Evolutionary conservation across 2,329 filamentous ascomycete genomes (phyloP).

Genomic region (Penicillium corylophilum): DNA sequence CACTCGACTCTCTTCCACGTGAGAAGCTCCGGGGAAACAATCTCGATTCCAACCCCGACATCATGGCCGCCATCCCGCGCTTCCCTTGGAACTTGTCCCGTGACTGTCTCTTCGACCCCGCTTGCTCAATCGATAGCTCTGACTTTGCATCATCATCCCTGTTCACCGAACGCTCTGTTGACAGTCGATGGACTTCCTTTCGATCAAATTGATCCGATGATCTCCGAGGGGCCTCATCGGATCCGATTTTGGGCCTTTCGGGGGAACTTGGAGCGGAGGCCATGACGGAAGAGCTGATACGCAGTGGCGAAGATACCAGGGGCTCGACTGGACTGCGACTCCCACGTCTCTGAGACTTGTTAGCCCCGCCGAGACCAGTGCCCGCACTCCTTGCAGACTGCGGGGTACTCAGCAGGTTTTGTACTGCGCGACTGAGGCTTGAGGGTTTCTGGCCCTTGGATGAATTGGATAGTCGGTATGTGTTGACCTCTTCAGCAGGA

Average conservation of each 20-base stretch:
- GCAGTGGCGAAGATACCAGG: slow-evolving; percentile 34
- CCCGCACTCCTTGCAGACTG: slow-evolving; percentile 36
- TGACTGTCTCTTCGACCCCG: slow-evolving; percentile 12
- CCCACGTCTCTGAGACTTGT: slow-evolving; percentile 24
- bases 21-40: slow-evolving; percentile 35
- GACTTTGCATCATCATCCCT: slow-evolving; percentile 12
- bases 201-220: slow-evolving; percentile 35
- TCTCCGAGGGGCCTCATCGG: slow-evolving; percentile 36
- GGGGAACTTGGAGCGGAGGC: slow-evolving; percentile 34
- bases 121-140: slow-evolving; percentile 10
- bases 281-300: slow-evolving; percentile 32
- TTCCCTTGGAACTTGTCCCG: slow-evolving; percentile 17
- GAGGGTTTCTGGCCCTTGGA: slow-evolving; percentile 1
- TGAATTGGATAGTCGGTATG: not conserved
- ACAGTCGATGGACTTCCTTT: slow-evolving; percentile 24
- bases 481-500: slow-evolving; percentile 63
- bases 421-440: slow-evolving; percentile 58
- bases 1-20: slow-evolving; percentile 37
- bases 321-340: slow-evolving; percentile 25
- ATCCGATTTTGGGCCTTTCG: slow-evolving; percentile 28
- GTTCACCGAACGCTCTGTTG: slow-evolving; percentile 3
- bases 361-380: slow-evolving; percentile 35
- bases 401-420: slow-evolving; percentile 59
- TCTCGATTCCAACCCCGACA: slow-evolving; percentile 42
- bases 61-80: slow-evolving; percentile 50